Evolutionary conservation across 192 early-diverging fungal species (phyloP), one percentile per base, ranked within the genome.

Genomic region (Coemansia sp.): DNA sequence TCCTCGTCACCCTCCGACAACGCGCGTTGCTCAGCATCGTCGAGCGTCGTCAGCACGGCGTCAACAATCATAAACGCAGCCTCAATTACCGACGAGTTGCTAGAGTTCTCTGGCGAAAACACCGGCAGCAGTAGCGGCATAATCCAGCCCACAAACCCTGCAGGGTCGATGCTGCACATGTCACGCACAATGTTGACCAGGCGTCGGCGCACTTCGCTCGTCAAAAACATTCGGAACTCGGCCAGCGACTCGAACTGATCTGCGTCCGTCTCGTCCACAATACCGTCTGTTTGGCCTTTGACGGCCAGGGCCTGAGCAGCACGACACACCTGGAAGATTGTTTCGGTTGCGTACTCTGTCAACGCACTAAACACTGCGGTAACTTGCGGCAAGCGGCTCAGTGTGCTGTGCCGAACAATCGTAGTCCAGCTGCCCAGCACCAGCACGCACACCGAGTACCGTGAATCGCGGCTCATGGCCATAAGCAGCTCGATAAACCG

Each of bases 111-210:
- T 3, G 41, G 9, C 4, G 57, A 50, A 52, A 71, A 43, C 39
- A 62, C 78, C 0, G 72, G 69, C 14, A 41, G 41, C 5, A 80
- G 69, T 39, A 71, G 59, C n/a, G 76, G 76, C 62, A 64, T 17
- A 17, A 79, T 79, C 76, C 78, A 80, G 9, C 58, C 66, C 23
- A 72, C 63, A 32, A 80, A 80, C 7, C 72, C 78, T 27, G 78
- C 51, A 5, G 78, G 72, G 29, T 80, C 78, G 2, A 70, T 23
- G 12, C n/a, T 51, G 59, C 78, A 72, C 62, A 73, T 65, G 22
- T 66, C 69, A 45, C 78, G 72, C 7, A 80, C 35, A 22, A 80
- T 69, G 22, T 38, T 65, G 41, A 80, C 59, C 62, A 75, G 55
- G 50, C 78, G 65, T 4, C 29, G 27, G 22, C 78, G 78, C 41